Evolutionary conservation across 345 rosid genomes (phyloP), one percentile per base, ranked within the genome.

Genomic region (Brassica napus): DNA sequence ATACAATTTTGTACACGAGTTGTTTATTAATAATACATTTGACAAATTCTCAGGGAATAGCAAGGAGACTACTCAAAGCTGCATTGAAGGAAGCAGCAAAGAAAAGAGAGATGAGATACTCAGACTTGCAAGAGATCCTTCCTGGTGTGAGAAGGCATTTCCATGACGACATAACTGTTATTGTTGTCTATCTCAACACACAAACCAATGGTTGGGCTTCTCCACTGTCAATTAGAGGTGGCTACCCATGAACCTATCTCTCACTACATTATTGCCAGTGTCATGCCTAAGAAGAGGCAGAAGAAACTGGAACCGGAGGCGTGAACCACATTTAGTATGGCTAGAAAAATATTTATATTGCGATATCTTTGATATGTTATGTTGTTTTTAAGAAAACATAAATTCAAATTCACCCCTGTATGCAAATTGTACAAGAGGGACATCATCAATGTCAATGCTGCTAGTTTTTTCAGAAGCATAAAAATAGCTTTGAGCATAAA

Each of bases 71-170:
- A n/a, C 76, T 90, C 9, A 87, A 88, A 82, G 79, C 87, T 34
- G 92, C 94, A 28, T 55, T 90, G 16, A 83, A 85, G 69, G 91
- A 80, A 82, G 97, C 97, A 69, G 97, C 97, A 12, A 90, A 75
- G 88, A 92, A 89, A 84, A 83, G 97, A 81, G 97, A 92, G 78
- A 92, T 92, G 91, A 87, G 97, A 82, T 89, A 89, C 82, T 75
- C 92, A 28, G 93, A 92, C 81, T 71, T 92, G 80, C 81, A 89
- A 52, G 86, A 88, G 85, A 86, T 92, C 2, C 83, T 82, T 26
- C 72, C 80, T 31, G 93, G 94, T 3, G 93, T 90, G 0, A 76
- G 97, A 69, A 86, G 97, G 64, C 94, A 92, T 83, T 92, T 92
- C 72, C 97, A 92, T 12, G 93, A 92, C n/a, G 94, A 92, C 65